These are phyloP conservation scores for Setaria viridis DNA, from an alignment of 202 grass and related monocot species.

Conservation along the genomic window DNA sequence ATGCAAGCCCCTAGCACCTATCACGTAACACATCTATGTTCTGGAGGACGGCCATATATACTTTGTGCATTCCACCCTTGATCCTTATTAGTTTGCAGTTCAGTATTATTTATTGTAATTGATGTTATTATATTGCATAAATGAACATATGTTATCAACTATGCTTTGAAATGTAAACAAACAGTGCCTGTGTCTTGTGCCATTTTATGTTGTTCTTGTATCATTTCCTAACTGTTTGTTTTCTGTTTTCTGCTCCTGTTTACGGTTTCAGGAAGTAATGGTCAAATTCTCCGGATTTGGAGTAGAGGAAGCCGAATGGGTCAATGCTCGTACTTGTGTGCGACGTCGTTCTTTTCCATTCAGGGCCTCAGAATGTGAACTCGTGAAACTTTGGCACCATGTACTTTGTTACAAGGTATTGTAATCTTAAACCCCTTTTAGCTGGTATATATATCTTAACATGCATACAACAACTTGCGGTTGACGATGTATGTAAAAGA, in stretches of 20 bases:
- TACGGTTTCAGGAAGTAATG: constrained; percentile 56
- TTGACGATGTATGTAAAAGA: background rate
- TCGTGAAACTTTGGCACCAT: constrained; percentile 49
- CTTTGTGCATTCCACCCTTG: too few species aligned
- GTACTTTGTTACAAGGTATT: constrained; percentile 6
- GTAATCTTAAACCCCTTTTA: constrained; percentile 2
- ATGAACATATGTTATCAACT: too few species aligned
- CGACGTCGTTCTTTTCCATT: constrained; percentile 72
- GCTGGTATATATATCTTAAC: background rate
- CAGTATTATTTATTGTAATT: too few species aligned
- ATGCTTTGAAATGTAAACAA: too few species aligned
- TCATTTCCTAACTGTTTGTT: background rate
- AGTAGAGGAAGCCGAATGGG: constrained; percentile 81
- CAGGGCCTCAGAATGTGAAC: constrained; percentile 67
- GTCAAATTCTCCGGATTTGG: constrained; percentile 78
- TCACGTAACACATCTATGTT: too few species aligned
- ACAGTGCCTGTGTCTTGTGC: background rate
- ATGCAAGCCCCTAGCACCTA: too few species aligned
- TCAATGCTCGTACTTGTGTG: constrained; percentile 68
- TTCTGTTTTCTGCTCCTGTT: background rate
- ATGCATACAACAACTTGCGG: background rate
- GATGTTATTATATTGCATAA: too few species aligned
- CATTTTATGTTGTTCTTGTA: background rate
- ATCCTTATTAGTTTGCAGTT: too few species aligned
- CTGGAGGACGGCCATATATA: too few species aligned